phyloP scores from a whole-genome alignment of 163 green algal genomes.

The Chlorella variabilis region DNA sequence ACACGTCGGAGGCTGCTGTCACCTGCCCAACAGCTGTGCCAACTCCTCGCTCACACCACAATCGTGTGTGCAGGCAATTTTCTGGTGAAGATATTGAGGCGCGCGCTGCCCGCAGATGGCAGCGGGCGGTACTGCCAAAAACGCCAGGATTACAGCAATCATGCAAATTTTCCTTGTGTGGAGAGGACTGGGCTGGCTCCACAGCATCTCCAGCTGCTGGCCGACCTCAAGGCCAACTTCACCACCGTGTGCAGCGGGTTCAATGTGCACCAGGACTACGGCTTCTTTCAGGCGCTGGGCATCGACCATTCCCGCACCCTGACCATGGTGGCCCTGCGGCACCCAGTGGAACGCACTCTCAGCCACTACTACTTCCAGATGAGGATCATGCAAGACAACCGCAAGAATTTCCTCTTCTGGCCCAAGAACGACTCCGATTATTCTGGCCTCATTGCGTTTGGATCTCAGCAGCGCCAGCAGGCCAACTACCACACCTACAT shows the following conservation, averaged over 20 bases:
- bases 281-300: background rate
- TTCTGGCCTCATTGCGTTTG: background rate
- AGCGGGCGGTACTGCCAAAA: background rate
- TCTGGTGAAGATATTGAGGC: background rate
- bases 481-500: background rate
- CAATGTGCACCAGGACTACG: background rate
- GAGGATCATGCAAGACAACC: background rate
- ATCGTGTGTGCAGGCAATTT: background rate
- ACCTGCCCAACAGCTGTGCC: too few species aligned
- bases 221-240: background rate
- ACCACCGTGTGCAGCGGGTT: background rate
- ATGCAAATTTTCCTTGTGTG: too few species aligned
- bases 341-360: background rate
- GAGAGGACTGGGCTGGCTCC: too few species aligned
- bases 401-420: background rate
- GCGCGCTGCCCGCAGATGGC: background rate
- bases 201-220: background rate
- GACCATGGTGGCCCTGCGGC: background rate
- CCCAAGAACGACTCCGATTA: background rate
- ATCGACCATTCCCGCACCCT: background rate
- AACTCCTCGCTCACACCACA: background rate
- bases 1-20: background rate
- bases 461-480: background rate
- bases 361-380: conserved; percentile 9
- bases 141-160: too few species aligned